Evolutionary conservation across 805 yeast genomes (phyloP), one percentile per base, ranked within the genome.

Genomic region (Saccharomycopsis sp.): DNA sequence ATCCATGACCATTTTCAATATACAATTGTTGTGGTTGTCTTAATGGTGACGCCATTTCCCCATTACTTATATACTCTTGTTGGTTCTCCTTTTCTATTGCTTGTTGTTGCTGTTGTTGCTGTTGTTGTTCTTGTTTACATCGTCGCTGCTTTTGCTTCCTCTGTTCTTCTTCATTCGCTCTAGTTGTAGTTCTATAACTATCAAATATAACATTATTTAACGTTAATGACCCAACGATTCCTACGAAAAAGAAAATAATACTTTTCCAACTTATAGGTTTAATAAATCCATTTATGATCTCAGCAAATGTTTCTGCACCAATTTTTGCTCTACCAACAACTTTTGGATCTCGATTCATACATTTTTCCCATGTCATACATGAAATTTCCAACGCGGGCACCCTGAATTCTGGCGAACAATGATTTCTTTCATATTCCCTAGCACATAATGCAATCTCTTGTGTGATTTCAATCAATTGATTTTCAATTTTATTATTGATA

Each of bases 231-330:
- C 84, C 85, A 33, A 76, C 63, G 2, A 74, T 59, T 17, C 75
- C 53, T 1, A 71, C 38, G 3, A 67, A 48, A 13, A 79, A 53
- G 43, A 79, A 68, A 3, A 75, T 50, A 57, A 84, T 68, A 3
- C 88, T 68, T 58, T 84, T 81, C 74, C 85, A 73, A 26, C 81
- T 75, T 31, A 86, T 80, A 2, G 85, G 82, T 46, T 71, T 75
- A 19, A 85, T 63, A 55, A 86, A 86, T 1, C 88, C 78, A 61
- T 87, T 84, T 37, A 87, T 66, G 5, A 85, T 83, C 51, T 83
- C 90, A 1, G 94, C 95, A 54, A 86, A 71, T 0, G 90, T 81
- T 57, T 81, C 88, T 0, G 94, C 94, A 38, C 88, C 79, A 44
- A 87, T 72, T 49, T 71, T 71, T 1, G 90, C 84, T 40, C 77